phyloP scores from a whole-genome alignment of 345 rosid genomes.

The Laguncularia racemosa region DNA sequence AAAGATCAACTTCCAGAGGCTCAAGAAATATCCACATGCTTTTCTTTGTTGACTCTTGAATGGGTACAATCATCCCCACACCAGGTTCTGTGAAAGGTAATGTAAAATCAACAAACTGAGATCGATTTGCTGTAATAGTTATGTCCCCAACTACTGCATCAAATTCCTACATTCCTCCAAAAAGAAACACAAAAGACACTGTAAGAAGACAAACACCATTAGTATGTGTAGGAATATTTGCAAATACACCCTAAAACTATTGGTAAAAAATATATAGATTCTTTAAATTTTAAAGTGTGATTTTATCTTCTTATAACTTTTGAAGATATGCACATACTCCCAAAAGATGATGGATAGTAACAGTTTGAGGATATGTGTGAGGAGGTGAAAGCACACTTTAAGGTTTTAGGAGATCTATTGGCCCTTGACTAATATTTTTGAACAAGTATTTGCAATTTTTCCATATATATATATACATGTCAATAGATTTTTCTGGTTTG shows the following conservation, averaged over 20 bases:
- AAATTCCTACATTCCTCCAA: slow-evolving; percentile 13
- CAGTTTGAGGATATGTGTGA: background rate
- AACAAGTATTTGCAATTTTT: too few species aligned
- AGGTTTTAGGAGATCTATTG: too few species aligned
- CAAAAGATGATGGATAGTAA: background rate
- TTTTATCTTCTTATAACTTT: too few species aligned
- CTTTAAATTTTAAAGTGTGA: too few species aligned
- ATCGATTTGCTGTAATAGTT: slow-evolving; percentile 29
- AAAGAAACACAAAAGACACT: background rate
- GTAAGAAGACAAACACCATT: background rate
- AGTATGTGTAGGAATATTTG: too few species aligned
- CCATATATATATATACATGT: too few species aligned
- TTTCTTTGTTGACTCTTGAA: slow-evolving; percentile 8
- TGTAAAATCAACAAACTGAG: slow-evolving; percentile 33
- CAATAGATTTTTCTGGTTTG: background rate
- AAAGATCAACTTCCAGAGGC: slow-evolving; percentile 39
- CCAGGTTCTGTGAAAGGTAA: slow-evolving; percentile 38
- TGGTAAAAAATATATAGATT: too few species aligned
- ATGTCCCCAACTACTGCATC: slow-evolving; percentile 42
- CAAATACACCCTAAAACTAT: too few species aligned
- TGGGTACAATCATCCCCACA: slow-evolving; percentile 33
- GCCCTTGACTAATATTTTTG: too few species aligned
- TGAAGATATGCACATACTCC: background rate
- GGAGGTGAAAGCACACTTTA: too few species aligned
- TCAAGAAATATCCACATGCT: slow-evolving; percentile 44